Conservation (phyloP, 179 eudicot genomes). For the Actinidia arguta region DNA sequence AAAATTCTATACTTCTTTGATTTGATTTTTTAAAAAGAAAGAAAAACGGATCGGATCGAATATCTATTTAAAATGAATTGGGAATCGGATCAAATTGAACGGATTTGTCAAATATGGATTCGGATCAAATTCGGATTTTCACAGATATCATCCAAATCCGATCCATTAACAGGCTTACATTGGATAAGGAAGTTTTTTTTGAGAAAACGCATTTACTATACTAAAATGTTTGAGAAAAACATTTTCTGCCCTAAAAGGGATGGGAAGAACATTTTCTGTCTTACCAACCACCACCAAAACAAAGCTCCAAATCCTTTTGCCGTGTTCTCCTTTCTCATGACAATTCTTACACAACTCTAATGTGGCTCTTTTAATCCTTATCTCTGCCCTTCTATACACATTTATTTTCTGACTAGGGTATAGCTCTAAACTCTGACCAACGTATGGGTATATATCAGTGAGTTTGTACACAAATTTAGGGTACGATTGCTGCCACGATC, state of each 20-base stretch:
- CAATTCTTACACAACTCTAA: neutral
- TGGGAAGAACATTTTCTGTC: constrained; percentile 10
- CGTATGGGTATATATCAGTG: neutral
- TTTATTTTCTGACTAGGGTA: neutral
- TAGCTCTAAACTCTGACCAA: constrained; percentile 5
- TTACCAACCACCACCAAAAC: constrained; percentile 20
- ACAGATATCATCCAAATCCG: too few relatives aligned
- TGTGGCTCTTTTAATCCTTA: neutral
- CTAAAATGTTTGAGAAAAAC: too few relatives aligned
- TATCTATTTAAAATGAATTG: too few relatives aligned
- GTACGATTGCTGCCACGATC: constrained; percentile 12
- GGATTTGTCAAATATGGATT: too few relatives aligned
- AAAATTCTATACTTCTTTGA: too few relatives aligned
- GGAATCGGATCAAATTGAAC: too few relatives aligned
- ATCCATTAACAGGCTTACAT: too few relatives aligned
- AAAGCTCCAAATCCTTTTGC: neutral
- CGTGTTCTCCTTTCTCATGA: neutral
- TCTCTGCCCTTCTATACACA: constrained; percentile 6
- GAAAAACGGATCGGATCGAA: too few relatives aligned
- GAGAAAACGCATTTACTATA: too few relatives aligned
- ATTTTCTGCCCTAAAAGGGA: constrained; percentile 11
- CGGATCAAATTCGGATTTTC: too few relatives aligned
- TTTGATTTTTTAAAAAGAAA: too few relatives aligned
- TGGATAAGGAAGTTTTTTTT: too few relatives aligned
- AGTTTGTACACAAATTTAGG: neutral